A percentile compares a stretch with the other conserved stretches of the same genome.
Conservation (phyloP, 2,329 filamentous ascomycete species). For the Cercospora zeina region DNA sequence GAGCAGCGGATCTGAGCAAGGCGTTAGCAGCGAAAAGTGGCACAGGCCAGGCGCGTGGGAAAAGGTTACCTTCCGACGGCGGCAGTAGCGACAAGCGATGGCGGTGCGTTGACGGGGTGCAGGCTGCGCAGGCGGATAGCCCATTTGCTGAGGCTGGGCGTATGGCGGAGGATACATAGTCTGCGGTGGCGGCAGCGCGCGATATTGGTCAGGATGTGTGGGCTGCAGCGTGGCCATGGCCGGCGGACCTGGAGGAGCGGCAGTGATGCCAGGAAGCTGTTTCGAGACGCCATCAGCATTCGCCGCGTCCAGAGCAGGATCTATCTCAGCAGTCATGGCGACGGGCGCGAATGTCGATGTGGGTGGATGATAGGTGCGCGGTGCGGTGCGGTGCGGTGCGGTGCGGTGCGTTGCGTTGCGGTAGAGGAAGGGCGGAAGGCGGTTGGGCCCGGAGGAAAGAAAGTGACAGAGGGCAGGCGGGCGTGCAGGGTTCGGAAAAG, state of each 20-base stretch:
- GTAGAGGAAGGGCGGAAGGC: constrained; percentile 15
- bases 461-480: constrained; percentile 6
- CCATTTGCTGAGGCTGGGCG: constrained; percentile 46
- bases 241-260: constrained; percentile 23
- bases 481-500: constrained; percentile 24
- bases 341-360: constrained; percentile 5
- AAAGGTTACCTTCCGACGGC: constrained; percentile 56
- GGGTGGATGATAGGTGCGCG: neutral
- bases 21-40: neutral
- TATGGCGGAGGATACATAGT: constrained; percentile 49
- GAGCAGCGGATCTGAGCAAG: constrained; percentile 68
- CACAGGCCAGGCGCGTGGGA: constrained; percentile 9
- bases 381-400: constrained; percentile 8
- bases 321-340: constrained; percentile 36
- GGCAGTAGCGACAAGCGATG: constrained; percentile 62
- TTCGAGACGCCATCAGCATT: constrained; percentile 33
- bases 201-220: constrained; percentile 49
- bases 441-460: constrained; percentile 11
- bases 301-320: constrained; percentile 34
- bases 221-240: constrained; percentile 50
- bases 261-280: constrained; percentile 41
- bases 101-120: constrained; percentile 62
- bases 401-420: constrained; percentile 7
- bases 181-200: constrained; percentile 48
- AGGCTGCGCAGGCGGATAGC: constrained; percentile 48